Percentiles rank a stretch among this genome's conserved stretches.
phyloP scores from a whole-genome alignment of 371 early-diverging fungal species.

The Quaeritorhiza haematococci region DNA sequence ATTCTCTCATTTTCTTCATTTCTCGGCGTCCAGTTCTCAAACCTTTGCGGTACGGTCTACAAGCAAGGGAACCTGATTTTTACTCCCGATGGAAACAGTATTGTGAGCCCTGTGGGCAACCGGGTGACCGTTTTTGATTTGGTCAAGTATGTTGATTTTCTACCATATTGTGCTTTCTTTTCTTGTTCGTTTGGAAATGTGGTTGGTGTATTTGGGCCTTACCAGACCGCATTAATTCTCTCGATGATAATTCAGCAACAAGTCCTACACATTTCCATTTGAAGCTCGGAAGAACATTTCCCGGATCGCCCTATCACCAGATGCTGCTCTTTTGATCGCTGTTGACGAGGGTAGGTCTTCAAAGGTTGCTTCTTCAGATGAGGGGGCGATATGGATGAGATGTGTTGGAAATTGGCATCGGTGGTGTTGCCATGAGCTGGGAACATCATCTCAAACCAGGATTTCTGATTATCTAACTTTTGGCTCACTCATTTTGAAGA shows the following conservation, averaged over 20 bases:
- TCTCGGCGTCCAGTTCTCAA: constrained; percentile 90
- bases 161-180: neutral
- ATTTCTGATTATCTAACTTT: neutral
- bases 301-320: constrained; percentile 84
- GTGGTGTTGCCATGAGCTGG: too few relatives aligned
- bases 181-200: too few relatives aligned
- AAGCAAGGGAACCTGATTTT: constrained; percentile 90
- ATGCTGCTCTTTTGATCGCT: constrained; percentile 76
- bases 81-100: constrained; percentile 90
- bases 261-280: constrained; percentile 84
- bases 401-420: too few relatives aligned
- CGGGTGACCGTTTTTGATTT: constrained; percentile 92
- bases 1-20: constrained; percentile 1
- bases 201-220: neutral
- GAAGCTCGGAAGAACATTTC: constrained; percentile 87
- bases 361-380: neutral
- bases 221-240: neutral
- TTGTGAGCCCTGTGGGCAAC: constrained; percentile 95
- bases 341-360: constrained; percentile 76
- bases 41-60: constrained; percentile 94
- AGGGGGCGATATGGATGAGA: too few relatives aligned
- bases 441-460: too few relatives aligned
- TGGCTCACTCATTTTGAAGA: constrained; percentile 41
- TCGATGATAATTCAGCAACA: constrained; percentile 60
- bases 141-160: constrained; percentile 61